Evolutionary conservation across 352 stramenopile genomes (phyloP), one percentile per base, ranked within the genome.

Genomic region (Poterioochromonas sp.): DNA sequence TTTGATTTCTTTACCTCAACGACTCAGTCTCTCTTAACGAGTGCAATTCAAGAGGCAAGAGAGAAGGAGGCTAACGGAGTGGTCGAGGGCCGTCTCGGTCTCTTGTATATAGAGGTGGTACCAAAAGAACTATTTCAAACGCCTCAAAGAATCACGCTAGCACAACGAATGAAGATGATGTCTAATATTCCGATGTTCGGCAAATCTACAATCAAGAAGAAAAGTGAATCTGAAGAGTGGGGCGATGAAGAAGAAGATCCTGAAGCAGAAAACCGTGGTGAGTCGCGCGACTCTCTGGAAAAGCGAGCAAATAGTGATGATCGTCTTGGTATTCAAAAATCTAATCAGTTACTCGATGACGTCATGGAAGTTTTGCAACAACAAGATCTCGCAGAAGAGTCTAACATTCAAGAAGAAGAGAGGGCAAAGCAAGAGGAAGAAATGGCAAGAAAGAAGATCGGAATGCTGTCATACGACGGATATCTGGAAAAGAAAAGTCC

Each of bases 401-500:
- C 1, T 54, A 34, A 74, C 5, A 37, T 39, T 15, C 12, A 74
- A 35, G 2, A n/a, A 53, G 3, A n/a, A 26, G 63, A 73, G 40
- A 1, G 40, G n/a, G 65, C 65, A 39, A 3, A 18, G 3, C 12
- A 22, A 40, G 37, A 29, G 32, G 40, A 53, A 39, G 39, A 54
- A 35, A 39, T 22, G 29, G 41, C 37, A 11, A 35, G 15, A 34
- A 5, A 49, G 2, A 40, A 44, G 22, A 39, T 39, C 11, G 34
- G 34, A 8, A 32, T 68, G 58, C 32, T 71, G 34, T 71, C 15
- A 8, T 71, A 71, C 32, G 39, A 74, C 8, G 65, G 65, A 18
- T 58, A 54, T n/a, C 15, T 74, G 15, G 65, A 74, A 54, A 74
- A 74, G 65, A 74, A 74, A n/a, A 58, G 39, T 39, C 39, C 65